Conservation (phyloP, 2,329 filamentous ascomycete species). For the Tothia fuscella region DNA sequence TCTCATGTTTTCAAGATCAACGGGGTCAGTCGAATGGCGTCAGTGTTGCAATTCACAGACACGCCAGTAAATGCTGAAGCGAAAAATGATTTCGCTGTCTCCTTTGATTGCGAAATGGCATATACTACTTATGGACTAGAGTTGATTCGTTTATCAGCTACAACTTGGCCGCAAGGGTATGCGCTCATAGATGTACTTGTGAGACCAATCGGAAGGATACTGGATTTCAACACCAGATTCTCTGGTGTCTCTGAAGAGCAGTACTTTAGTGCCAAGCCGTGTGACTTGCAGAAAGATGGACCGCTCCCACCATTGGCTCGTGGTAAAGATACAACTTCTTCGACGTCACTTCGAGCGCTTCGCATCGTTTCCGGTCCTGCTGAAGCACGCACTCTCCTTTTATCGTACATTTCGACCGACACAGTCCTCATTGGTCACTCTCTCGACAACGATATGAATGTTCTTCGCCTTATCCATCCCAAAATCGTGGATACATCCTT, state of each 20-base stretch:
- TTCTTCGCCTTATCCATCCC: slow-evolving; percentile 71
- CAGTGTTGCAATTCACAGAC: slow-evolving; percentile 64
- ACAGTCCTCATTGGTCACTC: slow-evolving; percentile 88
- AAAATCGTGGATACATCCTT: slow-evolving; percentile 76
- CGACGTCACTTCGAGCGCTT: slow-evolving; percentile 28
- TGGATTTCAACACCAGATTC: slow-evolving; percentile 86
- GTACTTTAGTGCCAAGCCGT: slow-evolving; percentile 47
- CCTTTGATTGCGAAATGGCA: slow-evolving; percentile 96
- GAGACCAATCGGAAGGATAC: slow-evolving; percentile 65
- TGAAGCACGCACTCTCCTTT: slow-evolving; percentile 64
- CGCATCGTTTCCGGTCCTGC: slow-evolving; percentile 66
- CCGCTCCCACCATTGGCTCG: neutral
- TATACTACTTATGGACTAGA: slow-evolving; percentile 85
- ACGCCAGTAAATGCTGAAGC: slow-evolving; percentile 55
- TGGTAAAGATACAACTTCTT: slow-evolving; percentile 13
- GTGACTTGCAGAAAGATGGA: slow-evolving; percentile 14
- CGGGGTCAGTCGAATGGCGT: slow-evolving; percentile 62
- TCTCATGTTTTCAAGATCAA: slow-evolving; percentile 82
- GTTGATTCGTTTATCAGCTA: slow-evolving; percentile 77
- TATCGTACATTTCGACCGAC: slow-evolving; percentile 58
- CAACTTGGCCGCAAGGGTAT: slow-evolving; percentile 70
- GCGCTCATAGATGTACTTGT: slow-evolving; percentile 76
- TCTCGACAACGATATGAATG: slow-evolving; percentile 89
- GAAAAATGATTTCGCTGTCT: slow-evolving; percentile 47
- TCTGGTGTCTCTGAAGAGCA: slow-evolving; percentile 77